Base-by-base conservation (phyloP, 1,284 basidiomycete species). In the Xerocomus amazonicus region DNA sequence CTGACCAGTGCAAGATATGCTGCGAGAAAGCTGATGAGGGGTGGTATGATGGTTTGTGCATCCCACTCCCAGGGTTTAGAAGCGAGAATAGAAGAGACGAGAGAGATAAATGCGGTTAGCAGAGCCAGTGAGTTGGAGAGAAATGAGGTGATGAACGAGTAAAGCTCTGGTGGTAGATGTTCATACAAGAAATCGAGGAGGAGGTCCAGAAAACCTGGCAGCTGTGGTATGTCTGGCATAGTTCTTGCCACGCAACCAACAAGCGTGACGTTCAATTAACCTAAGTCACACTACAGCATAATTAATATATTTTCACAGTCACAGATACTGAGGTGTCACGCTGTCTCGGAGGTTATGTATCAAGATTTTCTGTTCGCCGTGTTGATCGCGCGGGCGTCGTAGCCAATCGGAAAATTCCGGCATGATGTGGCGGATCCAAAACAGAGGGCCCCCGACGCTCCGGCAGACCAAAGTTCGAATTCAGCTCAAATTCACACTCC, bases 1-100 rank as follows among this genome's bases (percentile, higher is more conserved):
- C 81, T 87, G 49, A 81, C 55, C 17, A 90, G 73, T 3, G 85
- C 85, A 55, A 89, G 73, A 66, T 90, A 91, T 9, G 84, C 83
- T 4, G 77, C 76, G 45, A 90, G 67, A 28, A 90, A 62, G 47
- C 78, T 84, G 59, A 91, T 80, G 60, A 90, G 67, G 1, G 88
- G 86, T 6, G 89, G 86, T 23, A 91, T 59, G 45, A 90, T 62
- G 27, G 75, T 77, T 62, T 88, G 80, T 9, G 75, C 72, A 56
- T 86, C 77, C 84, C 84, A 87, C 55, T 79, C 71, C 53, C 73
- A 71, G 36, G 80, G 79, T 51, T 73, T 71, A 51, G 75, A 75
- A 28, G 75, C 70, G 6, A 78, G 50, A 9, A 87, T 60, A 9
- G 78, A 68, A 26, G 67, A 58, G 45, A 77, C 54, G 39, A 87